Base-by-base conservation (phyloP, 768 basidiomycete genomes). In the Psilocybe cubensis region DNA sequence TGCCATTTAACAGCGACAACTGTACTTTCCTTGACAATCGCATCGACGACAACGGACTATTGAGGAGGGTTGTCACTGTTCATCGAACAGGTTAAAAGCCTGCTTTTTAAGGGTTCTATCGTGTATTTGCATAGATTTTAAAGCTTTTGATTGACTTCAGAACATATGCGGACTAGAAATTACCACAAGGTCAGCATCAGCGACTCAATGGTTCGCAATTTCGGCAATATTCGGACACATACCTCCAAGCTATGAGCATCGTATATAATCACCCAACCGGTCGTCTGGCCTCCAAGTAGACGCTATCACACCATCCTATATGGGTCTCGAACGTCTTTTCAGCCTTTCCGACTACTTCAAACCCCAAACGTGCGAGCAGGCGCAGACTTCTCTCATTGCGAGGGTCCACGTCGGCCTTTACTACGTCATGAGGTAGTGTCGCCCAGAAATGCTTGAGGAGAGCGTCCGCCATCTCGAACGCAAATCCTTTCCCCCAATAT, bases 401-500 rank as follows among this genome's bases (percentile, higher is more conserved):
- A 10, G 68, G 68, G 46, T 69, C 68, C 1, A 69, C 63, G 50
- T 69, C 66, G 1, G 66, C 68, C 41, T 57, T 61, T 6, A 64
- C 40, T 4, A 40, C 58, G 2, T 47, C 54, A 9, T 35, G 27
- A 1, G 51, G 28, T 8, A 49, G 42, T 2, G 53, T 52, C 10
- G 44, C 35, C 62, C 66, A 65, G 14, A 58, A 54, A 18, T 63
- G 66, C 43, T 63, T 54, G 40, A 67, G 23, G 10, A 69, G 52
- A 1, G 66, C 66, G 10, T 56, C 57, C 10, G 65, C 58, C 20
- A 63, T 66, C 51, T 69, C 68, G 23, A 56, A 60, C 1, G 66
- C 64, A 24, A 64, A 67, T 18, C 68, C 68, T 53, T 66, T 69
- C 1, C 64, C 60, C 64, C 68, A 67, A 40, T 64, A 61, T 9